A percentile compares a stretch with the other conserved stretches of the same genome.
These are phyloP conservation scores for Friedmanniomyces endolithicus DNA, from an alignment of 495 filamentous ascomycete species.

Conservation along the genomic window DNA sequence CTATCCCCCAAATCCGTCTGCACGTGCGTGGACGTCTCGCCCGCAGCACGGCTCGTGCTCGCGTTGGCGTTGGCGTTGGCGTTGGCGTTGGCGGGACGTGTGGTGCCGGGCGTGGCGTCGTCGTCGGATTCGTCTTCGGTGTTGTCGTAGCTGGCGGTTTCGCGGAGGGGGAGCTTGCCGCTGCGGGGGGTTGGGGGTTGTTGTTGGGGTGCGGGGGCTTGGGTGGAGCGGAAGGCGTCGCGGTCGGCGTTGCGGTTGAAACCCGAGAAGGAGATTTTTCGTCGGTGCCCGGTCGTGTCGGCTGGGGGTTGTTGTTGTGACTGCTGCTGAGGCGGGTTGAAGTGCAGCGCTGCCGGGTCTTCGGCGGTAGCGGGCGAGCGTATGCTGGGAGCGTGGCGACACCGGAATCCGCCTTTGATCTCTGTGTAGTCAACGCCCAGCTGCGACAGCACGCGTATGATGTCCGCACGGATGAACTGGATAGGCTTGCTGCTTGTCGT, in stretches of 20 bases:
- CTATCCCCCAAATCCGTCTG: conserved; percentile 72
- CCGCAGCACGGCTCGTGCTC: conserved; percentile 39
- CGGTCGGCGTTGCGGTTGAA: conserved; percentile 47
- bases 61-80: neutral
- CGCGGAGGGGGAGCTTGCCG: conserved; percentile 19
- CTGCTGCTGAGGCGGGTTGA: conserved; percentile 19
- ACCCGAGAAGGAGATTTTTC: conserved; percentile 74
- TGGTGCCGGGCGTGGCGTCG: conserved; percentile 15
- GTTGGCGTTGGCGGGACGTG: neutral
- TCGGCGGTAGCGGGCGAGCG: conserved; percentile 31
- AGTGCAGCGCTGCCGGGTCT: conserved; percentile 42
- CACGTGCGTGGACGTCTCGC: conserved; percentile 75
- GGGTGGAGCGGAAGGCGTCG: conserved; percentile 41
- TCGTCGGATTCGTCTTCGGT: conserved; percentile 68
- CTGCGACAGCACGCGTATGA: conserved; percentile 78
- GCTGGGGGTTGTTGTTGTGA: conserved; percentile 26
- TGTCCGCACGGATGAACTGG: conserved; percentile 70
- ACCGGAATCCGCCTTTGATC: conserved; percentile 88
- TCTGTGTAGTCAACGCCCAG: conserved; percentile 83
- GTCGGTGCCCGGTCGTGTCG: conserved; percentile 40
- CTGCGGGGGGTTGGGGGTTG: neutral
- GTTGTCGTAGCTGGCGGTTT: conserved; percentile 50
- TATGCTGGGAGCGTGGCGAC: conserved; percentile 77
- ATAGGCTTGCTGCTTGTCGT: conserved; percentile 91
- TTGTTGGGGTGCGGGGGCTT: conserved; percentile 28